These are phyloP conservation scores for Rossbeevera mucosa DNA, from an alignment of 768 basidiomycete genomes.

Conservation along the genomic window DNA sequence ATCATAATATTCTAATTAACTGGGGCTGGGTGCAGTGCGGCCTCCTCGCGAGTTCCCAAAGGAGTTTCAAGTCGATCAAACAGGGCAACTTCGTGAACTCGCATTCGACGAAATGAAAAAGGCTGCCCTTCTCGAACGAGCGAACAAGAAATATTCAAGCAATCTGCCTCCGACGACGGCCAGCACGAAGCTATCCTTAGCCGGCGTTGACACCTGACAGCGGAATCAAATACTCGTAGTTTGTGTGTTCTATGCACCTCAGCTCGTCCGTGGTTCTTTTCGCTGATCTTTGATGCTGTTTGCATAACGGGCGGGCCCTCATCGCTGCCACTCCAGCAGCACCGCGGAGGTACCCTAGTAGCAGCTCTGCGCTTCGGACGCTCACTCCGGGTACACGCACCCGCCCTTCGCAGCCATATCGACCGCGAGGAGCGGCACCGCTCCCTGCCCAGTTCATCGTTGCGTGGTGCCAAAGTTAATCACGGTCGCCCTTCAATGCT, in stretches of 20 bases:
- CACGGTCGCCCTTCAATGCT: conserved; percentile 32
- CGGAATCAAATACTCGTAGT: conserved; percentile 26
- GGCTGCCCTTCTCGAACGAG: background rate
- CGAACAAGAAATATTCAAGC: background rate
- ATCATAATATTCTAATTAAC: conserved; percentile 16
- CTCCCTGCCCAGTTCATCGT: conserved; percentile 22
- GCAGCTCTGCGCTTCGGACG: too few species aligned
- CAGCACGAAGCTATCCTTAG: conserved; percentile 4
- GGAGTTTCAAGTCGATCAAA: conserved; percentile 11
- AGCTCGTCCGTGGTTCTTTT: conserved; percentile 7
- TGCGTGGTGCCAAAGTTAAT: conserved; percentile 28
- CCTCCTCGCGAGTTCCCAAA: conserved; percentile 23
- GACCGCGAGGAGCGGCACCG: conserved; percentile 27
- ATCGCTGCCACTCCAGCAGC: conserved; percentile 2
- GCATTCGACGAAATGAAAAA: background rate
- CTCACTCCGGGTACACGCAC: conserved; percentile 7
- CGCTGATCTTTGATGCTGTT: conserved; percentile 24
- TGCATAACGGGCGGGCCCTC: conserved; percentile 13
- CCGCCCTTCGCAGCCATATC: conserved; percentile 15
- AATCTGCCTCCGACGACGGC: conserved; percentile 13
- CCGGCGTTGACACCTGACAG: conserved; percentile 26
- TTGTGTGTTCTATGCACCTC: conserved; percentile 11
- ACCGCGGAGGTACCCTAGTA: conserved; percentile 1
- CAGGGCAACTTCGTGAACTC: conserved; percentile 2
- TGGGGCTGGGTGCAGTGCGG: conserved; percentile 29